Percentiles rank a stretch among this genome's conserved stretches.
Evolutionary conservation across 1,284 basidiomycete genomes (phyloP).

Genomic region (Kwoniella shivajii): DNA sequence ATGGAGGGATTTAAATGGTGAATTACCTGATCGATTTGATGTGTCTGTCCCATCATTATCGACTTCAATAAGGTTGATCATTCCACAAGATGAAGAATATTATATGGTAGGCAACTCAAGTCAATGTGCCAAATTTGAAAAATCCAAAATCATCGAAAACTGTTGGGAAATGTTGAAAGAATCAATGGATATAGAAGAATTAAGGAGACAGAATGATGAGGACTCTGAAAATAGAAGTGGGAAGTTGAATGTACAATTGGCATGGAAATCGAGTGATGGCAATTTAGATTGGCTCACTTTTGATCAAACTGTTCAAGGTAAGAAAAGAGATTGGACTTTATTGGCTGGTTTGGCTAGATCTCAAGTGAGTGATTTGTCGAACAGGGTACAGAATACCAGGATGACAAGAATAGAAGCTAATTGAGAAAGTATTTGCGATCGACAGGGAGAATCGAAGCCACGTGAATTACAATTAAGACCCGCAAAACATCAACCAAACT

Average conservation of each 20-base stretch:
- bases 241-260: constrained; percentile 35
- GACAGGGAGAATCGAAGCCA: constrained; percentile 14
- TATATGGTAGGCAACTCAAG: constrained; percentile 22
- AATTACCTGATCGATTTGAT: constrained; percentile 43
- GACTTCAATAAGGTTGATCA: constrained; percentile 36
- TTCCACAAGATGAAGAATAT: constrained; percentile 36
- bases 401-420: not conserved
- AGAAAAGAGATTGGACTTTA: constrained; percentile 43
- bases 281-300: constrained; percentile 51
- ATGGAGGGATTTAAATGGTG: constrained; percentile 44
- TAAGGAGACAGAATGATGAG: constrained; percentile 28
- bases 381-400: too few relatives aligned
- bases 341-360: constrained; percentile 43
- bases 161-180: constrained; percentile 38
- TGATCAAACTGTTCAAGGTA: constrained; percentile 37
- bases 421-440: not conserved
- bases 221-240: constrained; percentile 4
- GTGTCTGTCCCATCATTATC: constrained; percentile 40
- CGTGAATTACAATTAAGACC: constrained; percentile 40
- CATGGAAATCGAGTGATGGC: constrained; percentile 44
- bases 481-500: constrained; percentile 39
- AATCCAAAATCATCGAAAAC: constrained; percentile 26
- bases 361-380: constrained; percentile 30
- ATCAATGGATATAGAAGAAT: constrained; percentile 28
- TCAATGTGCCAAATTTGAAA: constrained; percentile 25